These are phyloP conservation scores for Pseudodiploospora longispora DNA, from an alignment of 2,329 filamentous ascomycete genomes.

Conservation along the genomic window DNA sequence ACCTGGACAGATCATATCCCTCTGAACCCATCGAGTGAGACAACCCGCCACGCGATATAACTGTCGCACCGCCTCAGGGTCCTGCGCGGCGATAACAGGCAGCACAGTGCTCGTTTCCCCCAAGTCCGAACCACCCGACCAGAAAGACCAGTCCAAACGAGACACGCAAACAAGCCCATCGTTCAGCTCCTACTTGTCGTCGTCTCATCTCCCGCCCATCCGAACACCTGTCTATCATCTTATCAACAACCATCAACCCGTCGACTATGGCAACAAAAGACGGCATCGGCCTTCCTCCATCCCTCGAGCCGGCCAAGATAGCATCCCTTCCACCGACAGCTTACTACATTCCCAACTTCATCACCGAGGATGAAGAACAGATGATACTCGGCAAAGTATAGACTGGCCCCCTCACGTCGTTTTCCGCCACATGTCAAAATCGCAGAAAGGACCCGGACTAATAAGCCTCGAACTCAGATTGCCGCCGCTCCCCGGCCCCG, in stretches of 20 bases:
- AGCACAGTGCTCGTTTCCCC: too few species aligned
- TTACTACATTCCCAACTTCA: conserved; percentile 83
- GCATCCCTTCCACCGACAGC: conserved; percentile 52
- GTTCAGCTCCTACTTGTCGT: too few species aligned
- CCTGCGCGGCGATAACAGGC: too few species aligned
- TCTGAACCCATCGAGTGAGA: conserved; percentile 1
- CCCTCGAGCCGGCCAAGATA: conserved; percentile 46
- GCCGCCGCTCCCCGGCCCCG: conserved; percentile 59
- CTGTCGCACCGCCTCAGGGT: too few species aligned
- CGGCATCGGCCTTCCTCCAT: conserved; percentile 31
- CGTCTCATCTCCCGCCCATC: not conserved
- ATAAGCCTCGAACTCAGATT: conserved; percentile 32
- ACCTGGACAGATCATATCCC: not conserved
- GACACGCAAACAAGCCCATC: too few species aligned
- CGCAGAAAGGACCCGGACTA: conserved; percentile 9
- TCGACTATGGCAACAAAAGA: conserved; percentile 5
- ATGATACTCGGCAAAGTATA: conserved; percentile 61
- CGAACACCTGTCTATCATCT: not conserved
- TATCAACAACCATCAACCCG: not conserved
- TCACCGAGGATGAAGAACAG: conserved; percentile 66
- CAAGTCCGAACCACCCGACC: too few species aligned
- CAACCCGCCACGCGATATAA: conserved; percentile 1
- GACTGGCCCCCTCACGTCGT: not conserved
- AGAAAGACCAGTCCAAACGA: too few species aligned
- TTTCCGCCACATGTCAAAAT: not conserved